Conservation (phyloP, 768 basidiomycete species). For the Gyrodon lividus region DNA sequence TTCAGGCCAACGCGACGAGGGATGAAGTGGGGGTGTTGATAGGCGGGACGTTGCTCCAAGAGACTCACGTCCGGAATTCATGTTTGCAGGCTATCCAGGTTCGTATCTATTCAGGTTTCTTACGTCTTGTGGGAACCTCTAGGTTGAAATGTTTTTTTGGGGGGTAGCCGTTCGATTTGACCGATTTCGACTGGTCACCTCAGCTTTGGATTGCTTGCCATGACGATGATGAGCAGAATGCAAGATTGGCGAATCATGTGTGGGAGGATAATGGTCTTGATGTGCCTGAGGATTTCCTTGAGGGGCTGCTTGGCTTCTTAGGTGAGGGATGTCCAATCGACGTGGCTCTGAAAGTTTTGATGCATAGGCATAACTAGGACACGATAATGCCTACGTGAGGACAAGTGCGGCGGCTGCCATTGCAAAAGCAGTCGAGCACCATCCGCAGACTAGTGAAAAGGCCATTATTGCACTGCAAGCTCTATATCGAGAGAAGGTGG, state of each 20-base stretch:
- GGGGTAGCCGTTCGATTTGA: constrained; percentile 84
- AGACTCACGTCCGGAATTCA: constrained; percentile 83
- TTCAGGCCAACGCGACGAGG: constrained; percentile 58
- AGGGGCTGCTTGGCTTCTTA: constrained; percentile 60
- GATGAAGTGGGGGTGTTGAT: constrained; percentile 70
- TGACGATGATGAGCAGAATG: constrained; percentile 88
- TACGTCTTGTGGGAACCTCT: background rate
- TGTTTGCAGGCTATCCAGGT: constrained; percentile 92
- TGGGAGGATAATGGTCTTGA: constrained; percentile 98
- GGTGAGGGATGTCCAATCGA: constrained; percentile 43
- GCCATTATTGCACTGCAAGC: constrained; percentile 58
- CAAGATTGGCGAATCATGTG: constrained; percentile 69
- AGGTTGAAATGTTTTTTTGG: background rate
- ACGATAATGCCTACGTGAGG: constrained; percentile 80
- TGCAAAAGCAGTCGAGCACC: constrained; percentile 71
- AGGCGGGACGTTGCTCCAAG: constrained; percentile 75
- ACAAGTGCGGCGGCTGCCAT: constrained; percentile 68
- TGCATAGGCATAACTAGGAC: constrained; percentile 45
- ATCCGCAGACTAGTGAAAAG: constrained; percentile 54
- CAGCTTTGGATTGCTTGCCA: constrained; percentile 87
- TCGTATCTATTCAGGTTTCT: constrained; percentile 6
- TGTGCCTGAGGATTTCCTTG: constrained; percentile 62
- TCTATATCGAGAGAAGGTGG: constrained; percentile 82
- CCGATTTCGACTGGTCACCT: constrained; percentile 90
- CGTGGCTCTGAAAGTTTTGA: background rate